Percentiles rank a stretch among this genome's conserved stretches.
Evolutionary conservation across 768 basidiomycete genomes (phyloP).

Genomic region (Rhodotorula babjevae): DNA sequence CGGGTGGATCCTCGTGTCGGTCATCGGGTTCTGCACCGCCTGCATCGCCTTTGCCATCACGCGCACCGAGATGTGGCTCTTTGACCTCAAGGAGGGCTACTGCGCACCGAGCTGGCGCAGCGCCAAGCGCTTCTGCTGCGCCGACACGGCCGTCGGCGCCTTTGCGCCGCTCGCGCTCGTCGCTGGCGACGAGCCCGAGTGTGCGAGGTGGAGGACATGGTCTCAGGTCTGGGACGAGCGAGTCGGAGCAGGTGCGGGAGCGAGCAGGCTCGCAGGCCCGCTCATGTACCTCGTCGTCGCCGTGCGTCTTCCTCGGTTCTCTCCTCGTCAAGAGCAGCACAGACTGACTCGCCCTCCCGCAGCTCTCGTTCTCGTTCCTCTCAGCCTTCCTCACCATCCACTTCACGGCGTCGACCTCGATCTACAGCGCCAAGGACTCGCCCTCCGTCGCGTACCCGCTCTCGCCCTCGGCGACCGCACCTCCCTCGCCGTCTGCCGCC

Average conservation of each 20-base stretch:
- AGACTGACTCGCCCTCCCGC: too few relatives aligned
- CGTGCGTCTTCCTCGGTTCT: constrained; percentile 52
- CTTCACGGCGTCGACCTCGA: constrained; percentile 81
- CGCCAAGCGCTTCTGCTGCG: constrained; percentile 78
- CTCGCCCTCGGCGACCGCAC: neutral
- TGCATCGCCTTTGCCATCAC: constrained; percentile 76
- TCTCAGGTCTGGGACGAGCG: constrained; percentile 54
- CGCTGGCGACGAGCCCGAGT: constrained; percentile 48
- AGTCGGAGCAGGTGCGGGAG: constrained; percentile 33
- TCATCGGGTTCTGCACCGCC: constrained; percentile 81
- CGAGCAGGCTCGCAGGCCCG: constrained; percentile 57
- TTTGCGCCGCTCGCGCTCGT: constrained; percentile 13
- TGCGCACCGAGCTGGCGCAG: constrained; percentile 67
- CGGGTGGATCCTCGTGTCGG: constrained; percentile 71
- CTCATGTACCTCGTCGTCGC: constrained; percentile 68
- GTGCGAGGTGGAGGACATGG: constrained; percentile 74
- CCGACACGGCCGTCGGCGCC: constrained; percentile 37
- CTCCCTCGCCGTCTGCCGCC: neutral
- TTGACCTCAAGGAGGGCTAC: constrained; percentile 87
- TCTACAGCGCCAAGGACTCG: constrained; percentile 82
- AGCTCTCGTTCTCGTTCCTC: constrained; percentile 68
- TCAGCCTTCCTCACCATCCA: constrained; percentile 78
- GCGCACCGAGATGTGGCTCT: constrained; percentile 78
- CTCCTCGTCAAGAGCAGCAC: too few relatives aligned
- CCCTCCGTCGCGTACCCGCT: constrained; percentile 41